These are phyloP conservation scores for Hysterium pulicare DNA, from an alignment of 2,329 filamentous ascomycete genomes.

Conservation along the genomic window DNA sequence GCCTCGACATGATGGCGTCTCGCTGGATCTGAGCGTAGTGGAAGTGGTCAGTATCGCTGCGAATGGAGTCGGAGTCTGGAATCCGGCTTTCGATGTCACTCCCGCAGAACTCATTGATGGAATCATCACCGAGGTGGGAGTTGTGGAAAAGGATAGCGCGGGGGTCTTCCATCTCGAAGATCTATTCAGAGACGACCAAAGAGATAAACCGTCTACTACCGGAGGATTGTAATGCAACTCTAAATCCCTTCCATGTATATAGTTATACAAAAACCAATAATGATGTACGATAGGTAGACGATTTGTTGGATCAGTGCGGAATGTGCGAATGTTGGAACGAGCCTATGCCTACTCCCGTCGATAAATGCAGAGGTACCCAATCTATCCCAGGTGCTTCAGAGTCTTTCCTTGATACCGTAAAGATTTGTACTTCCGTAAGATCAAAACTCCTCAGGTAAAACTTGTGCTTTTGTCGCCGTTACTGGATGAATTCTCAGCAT, in stretches of 20 bases:
- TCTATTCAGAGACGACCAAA: conserved; percentile 35
- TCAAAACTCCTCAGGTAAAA: conserved; percentile 9
- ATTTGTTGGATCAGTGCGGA: too few relatives aligned
- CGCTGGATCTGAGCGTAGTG: conserved; percentile 59
- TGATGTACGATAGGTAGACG: too few relatives aligned
- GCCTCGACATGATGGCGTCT: conserved; percentile 63
- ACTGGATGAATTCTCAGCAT: conserved; percentile 13
- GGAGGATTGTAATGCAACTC: conserved; percentile 21
- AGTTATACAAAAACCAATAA: too few relatives aligned
- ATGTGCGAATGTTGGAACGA: too few relatives aligned
- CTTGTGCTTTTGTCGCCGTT: conserved; percentile 13
- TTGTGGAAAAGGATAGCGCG: conserved; percentile 70
- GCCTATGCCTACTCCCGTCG: too few relatives aligned
- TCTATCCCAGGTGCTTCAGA: too few relatives aligned
- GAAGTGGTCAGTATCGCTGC: conserved; percentile 77
- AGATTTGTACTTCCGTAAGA: too few relatives aligned
- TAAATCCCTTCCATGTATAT: background rate
- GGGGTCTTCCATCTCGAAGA: conserved; percentile 63
- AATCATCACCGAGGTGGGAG: conserved; percentile 88
- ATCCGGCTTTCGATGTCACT: conserved; percentile 95
- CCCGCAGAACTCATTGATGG: conserved; percentile 85
- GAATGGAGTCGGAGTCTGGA: conserved; percentile 81
- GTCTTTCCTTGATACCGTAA: too few relatives aligned
- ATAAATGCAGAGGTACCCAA: too few relatives aligned
- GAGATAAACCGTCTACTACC: conserved; percentile 29